phyloP scores from a whole-genome alignment of 2,329 filamentous ascomycete genomes.

The Camptophora hylomeconis region DNA sequence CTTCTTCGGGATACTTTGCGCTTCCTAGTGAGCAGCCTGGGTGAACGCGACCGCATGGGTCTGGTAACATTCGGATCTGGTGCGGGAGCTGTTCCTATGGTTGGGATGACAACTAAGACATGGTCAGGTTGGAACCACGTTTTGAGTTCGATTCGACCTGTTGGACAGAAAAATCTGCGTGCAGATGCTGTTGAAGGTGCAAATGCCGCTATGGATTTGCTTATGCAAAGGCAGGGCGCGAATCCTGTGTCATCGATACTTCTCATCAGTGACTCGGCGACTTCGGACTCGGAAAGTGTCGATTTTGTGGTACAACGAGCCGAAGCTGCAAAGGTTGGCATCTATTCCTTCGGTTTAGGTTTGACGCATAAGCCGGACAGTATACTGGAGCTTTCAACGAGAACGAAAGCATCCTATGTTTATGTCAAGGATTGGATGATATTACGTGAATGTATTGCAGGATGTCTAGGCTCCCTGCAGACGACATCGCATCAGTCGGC shows the following conservation, averaged over 20 bases:
- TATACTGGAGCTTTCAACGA: constrained; percentile 91
- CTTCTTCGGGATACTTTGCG: constrained; percentile 80
- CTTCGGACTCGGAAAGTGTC: constrained; percentile 84
- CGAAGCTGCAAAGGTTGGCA: constrained; percentile 92
- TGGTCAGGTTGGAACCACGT: constrained; percentile 88
- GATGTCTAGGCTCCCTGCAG: constrained; percentile 82
- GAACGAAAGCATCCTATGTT: constrained; percentile 92
- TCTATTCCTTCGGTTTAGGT: constrained; percentile 91
- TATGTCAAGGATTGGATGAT: constrained; percentile 99
- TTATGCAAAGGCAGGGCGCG: constrained; percentile 94
- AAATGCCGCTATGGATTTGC: constrained; percentile 93
- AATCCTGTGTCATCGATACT: constrained; percentile 93
- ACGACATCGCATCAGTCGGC: constrained; percentile 97
- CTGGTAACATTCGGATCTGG: constrained; percentile 94
- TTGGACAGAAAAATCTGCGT: constrained; percentile 90
- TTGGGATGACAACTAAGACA: constrained; percentile 94
- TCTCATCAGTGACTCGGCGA: constrained; percentile 93
- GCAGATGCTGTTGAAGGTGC: constrained; percentile 95
- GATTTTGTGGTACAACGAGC: constrained; percentile 95
- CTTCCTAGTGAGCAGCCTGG: constrained; percentile 80
- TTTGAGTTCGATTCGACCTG: constrained; percentile 74
- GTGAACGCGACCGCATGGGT: constrained; percentile 91
- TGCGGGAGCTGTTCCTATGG: constrained; percentile 80
- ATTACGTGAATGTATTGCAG: constrained; percentile 88
- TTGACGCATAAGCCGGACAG: constrained; percentile 97